Percentiles rank a stretch among this genome's conserved stretches.
Conservation (phyloP, 169 alveolate genomes). For the Plasmodium billcollinsi region DNA sequence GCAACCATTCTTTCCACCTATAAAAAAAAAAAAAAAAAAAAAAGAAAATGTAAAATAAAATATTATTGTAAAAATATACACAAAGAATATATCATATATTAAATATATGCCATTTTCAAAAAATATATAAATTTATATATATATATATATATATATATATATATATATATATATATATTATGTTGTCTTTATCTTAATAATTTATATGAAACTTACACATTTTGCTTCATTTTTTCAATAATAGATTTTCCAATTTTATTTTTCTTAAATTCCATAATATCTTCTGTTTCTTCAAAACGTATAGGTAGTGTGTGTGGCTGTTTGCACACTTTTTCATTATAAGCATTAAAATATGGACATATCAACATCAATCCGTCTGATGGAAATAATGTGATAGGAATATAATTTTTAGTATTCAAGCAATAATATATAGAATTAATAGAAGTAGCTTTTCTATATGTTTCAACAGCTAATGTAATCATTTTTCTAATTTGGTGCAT, state of each 20-base stretch:
- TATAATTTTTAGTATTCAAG: slow-evolving; percentile 51
- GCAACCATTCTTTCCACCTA: slow-evolving; percentile 72
- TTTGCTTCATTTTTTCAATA: slow-evolving; percentile 5
- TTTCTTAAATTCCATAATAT: slow-evolving; percentile 12
- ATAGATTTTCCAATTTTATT: slow-evolving; percentile 41
- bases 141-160: background rate
- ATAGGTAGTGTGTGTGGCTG: slow-evolving; percentile 36
- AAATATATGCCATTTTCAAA: too few relatives aligned
- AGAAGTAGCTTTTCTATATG: slow-evolving; percentile 87
- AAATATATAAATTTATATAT: background rate
- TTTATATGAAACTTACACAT: slow-evolving; percentile 47
- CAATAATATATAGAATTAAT: slow-evolving; percentile 80
- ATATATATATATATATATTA: background rate
- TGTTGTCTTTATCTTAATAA: background rate
- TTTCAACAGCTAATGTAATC: slow-evolving; percentile 86
- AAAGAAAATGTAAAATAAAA: background rate
- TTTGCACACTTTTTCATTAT: slow-evolving; percentile 51
- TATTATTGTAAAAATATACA: background rate
- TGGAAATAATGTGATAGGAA: slow-evolving; percentile 81
- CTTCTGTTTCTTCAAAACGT: slow-evolving; percentile 39
- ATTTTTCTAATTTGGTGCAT: slow-evolving; percentile 90
- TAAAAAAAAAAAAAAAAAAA: background rate
- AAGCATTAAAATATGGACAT: slow-evolving; percentile 61
- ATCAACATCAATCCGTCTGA: slow-evolving; percentile 84
- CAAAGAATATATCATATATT: too few relatives aligned